These are phyloP conservation scores for Acanthamoeba lenticulata DNA, from an alignment of 208 protist genomes.

Conservation along the genomic window DNA sequence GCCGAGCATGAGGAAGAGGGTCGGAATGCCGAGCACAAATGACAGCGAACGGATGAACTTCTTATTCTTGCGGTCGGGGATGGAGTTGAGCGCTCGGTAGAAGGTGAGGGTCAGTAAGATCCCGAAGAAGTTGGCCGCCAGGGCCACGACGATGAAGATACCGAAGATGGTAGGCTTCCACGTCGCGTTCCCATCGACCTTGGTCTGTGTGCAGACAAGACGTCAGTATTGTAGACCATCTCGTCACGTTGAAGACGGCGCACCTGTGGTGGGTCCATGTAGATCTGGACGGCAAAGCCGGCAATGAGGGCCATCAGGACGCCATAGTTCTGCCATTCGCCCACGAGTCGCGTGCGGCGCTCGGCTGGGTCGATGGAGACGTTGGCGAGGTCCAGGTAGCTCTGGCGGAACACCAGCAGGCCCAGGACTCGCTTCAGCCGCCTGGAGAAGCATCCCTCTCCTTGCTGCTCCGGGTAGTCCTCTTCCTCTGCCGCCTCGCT, in stretches of 20 bases:
- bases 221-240: too few species aligned
- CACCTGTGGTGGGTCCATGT: background rate
- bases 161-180: conserved; percentile 7
- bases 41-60: conserved; percentile 4
- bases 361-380: background rate
- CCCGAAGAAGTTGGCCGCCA: conserved; percentile 23
- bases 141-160: background rate
- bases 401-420: background rate
- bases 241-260: too few species aligned
- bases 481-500: background rate
- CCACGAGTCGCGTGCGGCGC: background rate
- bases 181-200: background rate
- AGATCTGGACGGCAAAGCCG: background rate
- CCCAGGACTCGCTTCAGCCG: background rate
- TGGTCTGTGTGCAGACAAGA: too few species aligned
- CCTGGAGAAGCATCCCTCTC: too few species aligned
- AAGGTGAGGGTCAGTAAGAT: background rate
- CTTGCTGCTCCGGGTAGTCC: too few species aligned
- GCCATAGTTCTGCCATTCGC: conserved; percentile 25
- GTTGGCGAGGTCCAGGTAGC: conserved; percentile 26
- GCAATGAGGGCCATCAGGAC: conserved; percentile 12
- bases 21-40: background rate
- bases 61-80: background rate
- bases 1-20: conserved; percentile 14
- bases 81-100: background rate